Evolutionary conservation across 257 asterid genomes (phyloP), one percentile per base, ranked within the genome.

Genomic region (Buddleja alternifolia): DNA sequence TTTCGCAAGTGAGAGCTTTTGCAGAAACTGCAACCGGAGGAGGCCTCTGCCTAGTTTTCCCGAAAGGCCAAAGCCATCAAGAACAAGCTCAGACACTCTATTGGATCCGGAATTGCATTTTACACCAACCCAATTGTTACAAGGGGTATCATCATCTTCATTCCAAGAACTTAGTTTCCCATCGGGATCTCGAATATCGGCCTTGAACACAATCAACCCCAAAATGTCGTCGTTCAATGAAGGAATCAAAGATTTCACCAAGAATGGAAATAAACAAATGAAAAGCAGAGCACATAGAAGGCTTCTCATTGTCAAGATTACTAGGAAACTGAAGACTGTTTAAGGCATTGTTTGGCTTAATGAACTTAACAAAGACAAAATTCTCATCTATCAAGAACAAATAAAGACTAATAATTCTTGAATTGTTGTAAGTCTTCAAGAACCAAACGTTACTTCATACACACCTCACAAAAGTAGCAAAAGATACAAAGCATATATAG

Each of bases 41-140:
- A 86, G 84, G 51, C 92, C 92, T 75, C 84, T 77, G n/a, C 92
- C 84, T 21, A 86, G 48, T 71, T 77, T 86, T 8, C 92, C 92
- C 6, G 92, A 75, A 42, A 86, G 83, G n/a, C 75, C 70, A 70
- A 80, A 79, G 11, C 83, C 92, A 17, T 86, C 92, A 71, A 86
- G 89, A 53, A 81, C 84, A 66, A 86, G 81, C 65, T 86, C 92
- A 19, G 86, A 63, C 17, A 86, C 92, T 63, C 92, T 71, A 60
- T 83, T 83, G 79, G 89, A 83, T 83, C 86, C 77, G 21, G 84
- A 83, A 69, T 83, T 80, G 60, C 87, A 83, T 76, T 77, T 67
- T 9, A 86, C 77, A 52, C 92, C 89, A 40, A 44, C 7, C 92
- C 92, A 86, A 16, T 61, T 76, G 63, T 54, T 77, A 67, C 89